A percentile compares a stretch with the other conserved stretches of the same genome.
Conservation (phyloP, 2,329 filamentous ascomycete genomes). For the Nemania serpens region DNA sequence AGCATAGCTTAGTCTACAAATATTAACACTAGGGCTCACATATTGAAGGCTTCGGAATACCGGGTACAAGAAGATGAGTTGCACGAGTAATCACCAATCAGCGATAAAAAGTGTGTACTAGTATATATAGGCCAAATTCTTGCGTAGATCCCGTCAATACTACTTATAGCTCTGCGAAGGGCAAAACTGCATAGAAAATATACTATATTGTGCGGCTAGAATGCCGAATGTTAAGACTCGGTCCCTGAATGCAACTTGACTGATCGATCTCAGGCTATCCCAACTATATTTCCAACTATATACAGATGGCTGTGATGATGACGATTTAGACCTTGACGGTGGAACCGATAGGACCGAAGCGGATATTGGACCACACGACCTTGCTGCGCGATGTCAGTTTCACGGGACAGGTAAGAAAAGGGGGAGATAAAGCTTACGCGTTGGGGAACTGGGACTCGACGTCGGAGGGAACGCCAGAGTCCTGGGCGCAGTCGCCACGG, state of each 20-base stretch:
- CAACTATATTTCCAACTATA: constrained; percentile 16
- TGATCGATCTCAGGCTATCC: constrained; percentile 1
- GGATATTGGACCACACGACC: constrained; percentile 56
- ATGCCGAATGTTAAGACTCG: background rate
- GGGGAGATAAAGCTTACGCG: constrained; percentile 36
- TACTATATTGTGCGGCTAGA: constrained; percentile 1
- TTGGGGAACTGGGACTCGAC: constrained; percentile 49
- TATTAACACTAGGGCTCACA: background rate
- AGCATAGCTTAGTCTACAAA: too few species aligned
- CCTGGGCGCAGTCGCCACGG: constrained; percentile 54
- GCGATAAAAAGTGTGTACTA: background rate
- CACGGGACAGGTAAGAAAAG: background rate
- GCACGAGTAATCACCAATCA: background rate
- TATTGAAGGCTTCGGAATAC: background rate
- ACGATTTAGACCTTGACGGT: constrained; percentile 44
- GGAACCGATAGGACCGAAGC: constrained; percentile 53
- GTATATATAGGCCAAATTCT: background rate
- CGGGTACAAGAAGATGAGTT: background rate
- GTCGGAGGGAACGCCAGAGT: constrained; percentile 52
- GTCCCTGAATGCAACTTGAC: background rate
- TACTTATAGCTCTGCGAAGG: background rate
- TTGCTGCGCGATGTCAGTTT: constrained; percentile 38
- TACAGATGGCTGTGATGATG: constrained; percentile 14
- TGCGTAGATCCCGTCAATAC: background rate
- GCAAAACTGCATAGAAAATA: background rate